Evolutionary conservation across 1,284 basidiomycete genomes (phyloP).

Genomic region (Ustilago curta): DNA sequence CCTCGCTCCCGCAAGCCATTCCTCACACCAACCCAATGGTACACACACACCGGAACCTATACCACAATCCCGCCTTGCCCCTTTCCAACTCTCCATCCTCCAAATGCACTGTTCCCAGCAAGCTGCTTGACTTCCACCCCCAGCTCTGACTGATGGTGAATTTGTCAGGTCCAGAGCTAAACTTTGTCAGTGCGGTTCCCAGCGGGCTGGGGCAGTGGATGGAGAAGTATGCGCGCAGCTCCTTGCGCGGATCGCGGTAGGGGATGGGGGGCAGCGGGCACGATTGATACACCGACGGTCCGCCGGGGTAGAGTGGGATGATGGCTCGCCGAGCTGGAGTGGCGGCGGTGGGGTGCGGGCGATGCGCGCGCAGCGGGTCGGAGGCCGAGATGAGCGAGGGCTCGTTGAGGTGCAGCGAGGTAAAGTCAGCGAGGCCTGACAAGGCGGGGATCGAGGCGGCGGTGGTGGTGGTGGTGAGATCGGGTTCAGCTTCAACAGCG

Average conservation of each 20-base stretch:
- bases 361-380: not conserved
- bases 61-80: slow-evolving; percentile 29
- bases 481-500: not conserved
- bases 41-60: slow-evolving; percentile 54
- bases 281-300: slow-evolving; percentile 31
- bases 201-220: slow-evolving; percentile 84
- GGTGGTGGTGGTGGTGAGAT: not conserved
- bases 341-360: not conserved
- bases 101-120: slow-evolving; percentile 67
- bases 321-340: slow-evolving; percentile 7
- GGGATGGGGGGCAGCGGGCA: slow-evolving; percentile 45
- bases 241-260: slow-evolving; percentile 70
- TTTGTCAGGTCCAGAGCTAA: slow-evolving; percentile 85
- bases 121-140: slow-evolving; percentile 72
- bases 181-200: slow-evolving; percentile 84
- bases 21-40: slow-evolving; percentile 46
- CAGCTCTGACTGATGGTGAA: slow-evolving; percentile 77
- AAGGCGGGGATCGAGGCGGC: slow-evolving; percentile 2
- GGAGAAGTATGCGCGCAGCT: slow-evolving; percentile 77
- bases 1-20: no score
- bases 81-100: slow-evolving; percentile 72
- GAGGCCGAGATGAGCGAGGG: not conserved
- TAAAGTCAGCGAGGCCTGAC: slow-evolving; percentile 11
- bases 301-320: slow-evolving; percentile 30
- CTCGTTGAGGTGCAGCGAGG: not conserved